Base-by-base conservation (phyloP, 1,284 basidiomycete genomes). In the Cryptococcus amylolentus region DNA sequence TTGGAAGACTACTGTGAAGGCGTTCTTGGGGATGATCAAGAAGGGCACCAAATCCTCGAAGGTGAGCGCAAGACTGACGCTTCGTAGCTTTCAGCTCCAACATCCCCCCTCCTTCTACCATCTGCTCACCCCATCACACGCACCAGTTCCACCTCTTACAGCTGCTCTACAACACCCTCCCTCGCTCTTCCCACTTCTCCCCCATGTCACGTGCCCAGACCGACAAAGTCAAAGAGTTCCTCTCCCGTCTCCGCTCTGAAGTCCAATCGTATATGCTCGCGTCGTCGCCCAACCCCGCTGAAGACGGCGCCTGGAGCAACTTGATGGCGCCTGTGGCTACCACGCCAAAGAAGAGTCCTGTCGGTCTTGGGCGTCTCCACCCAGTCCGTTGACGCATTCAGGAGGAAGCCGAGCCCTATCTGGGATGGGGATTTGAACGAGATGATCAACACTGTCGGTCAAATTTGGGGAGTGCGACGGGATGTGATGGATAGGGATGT, bases 181-280 rank as follows among this genome's bases (percentile, higher is more conserved):
- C 73, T 2, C 53, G 58, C 13, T 67, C 64, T 3, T 47, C 61
- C 5, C 60, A 71, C 63, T 78, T 76, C 57, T 67, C 67, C 5
- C 65, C 69, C 5, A 49, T 69, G 20, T 68, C 70, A 9, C 63
- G 67, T 35, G 59, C 66, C 0, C 66, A 70, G 35, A 55, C 68
- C 9, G 68, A 73, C 20, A 75, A 75, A 55, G 76, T 76, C 57
- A 44, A 63, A 31, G 75, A 78, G 50, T 65, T 71, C 20, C 66
- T 71, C 94, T 66, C 69, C 58, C 66, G 70, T 18, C 62, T 78
- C 16, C 68, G 71, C n/a, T 63, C 68, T 16, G 76, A 77, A 58
- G 61, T 78, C 31, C 71, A 73, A 45, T 49, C 58, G 0, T 71
- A 67, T 57, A 67, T 71, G 61, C 62, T 67, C 2, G 52, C 51